These are phyloP conservation scores for Ogataea populi-albae DNA, from an alignment of 805 yeast species.

Conservation along the genomic window DNA sequence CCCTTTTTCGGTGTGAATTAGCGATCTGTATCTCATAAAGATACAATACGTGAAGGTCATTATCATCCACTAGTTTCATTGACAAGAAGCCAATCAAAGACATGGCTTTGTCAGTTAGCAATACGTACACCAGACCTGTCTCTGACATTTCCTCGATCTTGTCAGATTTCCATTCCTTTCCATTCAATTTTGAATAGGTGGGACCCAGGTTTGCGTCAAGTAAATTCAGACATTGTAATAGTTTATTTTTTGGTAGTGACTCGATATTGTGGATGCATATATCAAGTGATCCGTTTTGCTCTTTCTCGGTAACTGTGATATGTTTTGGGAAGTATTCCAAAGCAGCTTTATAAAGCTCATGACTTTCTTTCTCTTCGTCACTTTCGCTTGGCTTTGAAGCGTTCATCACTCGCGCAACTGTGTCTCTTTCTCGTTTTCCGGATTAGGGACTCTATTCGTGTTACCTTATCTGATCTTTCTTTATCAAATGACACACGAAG, in stretches of 20 bases:
- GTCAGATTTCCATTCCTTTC: slow-evolving; percentile 39
- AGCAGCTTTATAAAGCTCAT: too few relatives aligned
- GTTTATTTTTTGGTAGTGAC: slow-evolving; percentile 1
- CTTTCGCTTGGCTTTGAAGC: too few relatives aligned
- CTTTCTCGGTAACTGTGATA: too few relatives aligned
- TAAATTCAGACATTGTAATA: slow-evolving; percentile 18
- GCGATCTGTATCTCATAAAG: slow-evolving; percentile 56
- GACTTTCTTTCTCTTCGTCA: too few relatives aligned
- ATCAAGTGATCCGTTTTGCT: too few relatives aligned
- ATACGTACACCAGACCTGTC: slow-evolving; percentile 43
- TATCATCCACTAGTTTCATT: slow-evolving; percentile 41
- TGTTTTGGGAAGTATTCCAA: too few relatives aligned
- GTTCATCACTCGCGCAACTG: too few relatives aligned
- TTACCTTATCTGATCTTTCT: too few relatives aligned
- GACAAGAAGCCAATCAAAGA: slow-evolving; percentile 44
- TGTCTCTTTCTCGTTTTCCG: too few relatives aligned
- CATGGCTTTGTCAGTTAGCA: slow-evolving; percentile 23
- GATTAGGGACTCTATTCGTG: too few relatives aligned
- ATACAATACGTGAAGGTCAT: slow-evolving; percentile 41
- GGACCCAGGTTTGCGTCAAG: slow-evolving; percentile 28
- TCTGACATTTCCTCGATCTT: slow-evolving; percentile 47
- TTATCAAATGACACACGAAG: too few relatives aligned
- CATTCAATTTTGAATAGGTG: slow-evolving; percentile 28
- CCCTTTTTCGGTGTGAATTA: slow-evolving; percentile 32
- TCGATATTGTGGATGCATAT: too few relatives aligned